Conservation (phyloP, 345 rosid genomes). For the Moringa oleifera region DNA sequence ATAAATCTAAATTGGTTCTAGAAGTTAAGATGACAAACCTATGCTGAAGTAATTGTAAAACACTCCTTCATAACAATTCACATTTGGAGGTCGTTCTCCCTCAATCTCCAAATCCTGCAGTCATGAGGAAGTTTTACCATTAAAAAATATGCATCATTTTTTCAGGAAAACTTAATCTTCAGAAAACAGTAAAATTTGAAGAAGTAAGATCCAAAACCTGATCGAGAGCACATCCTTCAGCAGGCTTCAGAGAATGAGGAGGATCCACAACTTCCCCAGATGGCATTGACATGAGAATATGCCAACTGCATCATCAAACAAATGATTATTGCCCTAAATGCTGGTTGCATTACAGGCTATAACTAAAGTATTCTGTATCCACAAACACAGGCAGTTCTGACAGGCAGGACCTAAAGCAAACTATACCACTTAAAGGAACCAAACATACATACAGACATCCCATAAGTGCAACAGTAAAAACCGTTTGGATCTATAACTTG, state of each 20-base stretch:
- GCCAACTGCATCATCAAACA: slow-evolving; percentile 63
- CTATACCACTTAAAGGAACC: background rate
- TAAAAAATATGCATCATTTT: background rate
- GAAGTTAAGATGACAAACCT: slow-evolving; percentile 38
- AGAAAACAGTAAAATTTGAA: slow-evolving; percentile 6
- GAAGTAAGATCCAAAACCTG: slow-evolving; percentile 35
- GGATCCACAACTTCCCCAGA: slow-evolving; percentile 53
- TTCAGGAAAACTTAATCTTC: no score
- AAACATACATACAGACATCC: no score
- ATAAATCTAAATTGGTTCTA: background rate
- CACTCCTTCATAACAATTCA: slow-evolving; percentile 67
- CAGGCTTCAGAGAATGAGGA: slow-evolving; percentile 71
- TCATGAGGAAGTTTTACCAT: slow-evolving; percentile 14
- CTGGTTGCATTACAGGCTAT: background rate
- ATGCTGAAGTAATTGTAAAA: slow-evolving; percentile 94
- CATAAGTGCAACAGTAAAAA: no score
- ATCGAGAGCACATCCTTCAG: slow-evolving; percentile 55
- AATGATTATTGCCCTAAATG: background rate
- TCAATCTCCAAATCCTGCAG: slow-evolving; percentile 57
- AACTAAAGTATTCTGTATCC: background rate
- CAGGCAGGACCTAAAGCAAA: background rate
- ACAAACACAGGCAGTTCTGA: no score
- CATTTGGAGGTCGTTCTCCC: slow-evolving; percentile 53
- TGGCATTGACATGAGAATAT: slow-evolving; percentile 61
- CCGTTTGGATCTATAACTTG: background rate